Conservation (phyloP, 768 basidiomycete genomes). For the Kwoniella botswanensis region DNA sequence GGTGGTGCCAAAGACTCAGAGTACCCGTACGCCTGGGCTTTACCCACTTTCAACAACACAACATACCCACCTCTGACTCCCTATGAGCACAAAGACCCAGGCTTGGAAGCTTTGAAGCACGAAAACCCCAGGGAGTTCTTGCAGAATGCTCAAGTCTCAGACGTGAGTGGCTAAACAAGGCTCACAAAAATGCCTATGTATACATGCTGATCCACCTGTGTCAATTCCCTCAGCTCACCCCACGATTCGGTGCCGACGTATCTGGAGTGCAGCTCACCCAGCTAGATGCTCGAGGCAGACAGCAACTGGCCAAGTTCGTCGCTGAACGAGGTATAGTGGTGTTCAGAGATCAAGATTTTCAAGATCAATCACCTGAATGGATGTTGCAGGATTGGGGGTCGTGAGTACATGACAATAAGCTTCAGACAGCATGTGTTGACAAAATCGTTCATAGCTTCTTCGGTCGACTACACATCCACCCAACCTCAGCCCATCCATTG, state of each 20-base stretch:
- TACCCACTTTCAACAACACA: constrained; percentile 70
- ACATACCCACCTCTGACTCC: constrained; percentile 71
- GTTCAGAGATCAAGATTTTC: constrained; percentile 79
- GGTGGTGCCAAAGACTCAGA: constrained; percentile 2
- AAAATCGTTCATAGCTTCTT: constrained; percentile 34
- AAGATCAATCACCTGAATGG: constrained; percentile 63
- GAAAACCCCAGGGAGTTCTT: constrained; percentile 73
- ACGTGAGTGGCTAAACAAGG: not conserved
- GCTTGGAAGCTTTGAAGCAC: constrained; percentile 67
- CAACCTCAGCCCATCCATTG: constrained; percentile 77
- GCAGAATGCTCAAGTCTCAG: constrained; percentile 60
- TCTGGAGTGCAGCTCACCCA: constrained; percentile 69
- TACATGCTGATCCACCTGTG: not conserved
- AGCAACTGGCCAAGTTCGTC: constrained; percentile 43
- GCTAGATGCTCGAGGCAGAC: constrained; percentile 66
- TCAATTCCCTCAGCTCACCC: constrained; percentile 63
- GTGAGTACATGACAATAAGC: constrained; percentile 2
- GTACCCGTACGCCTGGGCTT: constrained; percentile 73
- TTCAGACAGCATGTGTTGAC: not conserved
- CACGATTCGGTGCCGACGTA: constrained; percentile 75
- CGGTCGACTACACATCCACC: constrained; percentile 76
- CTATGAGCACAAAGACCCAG: constrained; percentile 80
- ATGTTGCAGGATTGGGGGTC: constrained; percentile 67
- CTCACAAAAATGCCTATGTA: not conserved
- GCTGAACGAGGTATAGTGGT: constrained; percentile 58